phyloP scores from a whole-genome alignment of 768 basidiomycete species.

The Hypholoma sublateritium region DNA sequence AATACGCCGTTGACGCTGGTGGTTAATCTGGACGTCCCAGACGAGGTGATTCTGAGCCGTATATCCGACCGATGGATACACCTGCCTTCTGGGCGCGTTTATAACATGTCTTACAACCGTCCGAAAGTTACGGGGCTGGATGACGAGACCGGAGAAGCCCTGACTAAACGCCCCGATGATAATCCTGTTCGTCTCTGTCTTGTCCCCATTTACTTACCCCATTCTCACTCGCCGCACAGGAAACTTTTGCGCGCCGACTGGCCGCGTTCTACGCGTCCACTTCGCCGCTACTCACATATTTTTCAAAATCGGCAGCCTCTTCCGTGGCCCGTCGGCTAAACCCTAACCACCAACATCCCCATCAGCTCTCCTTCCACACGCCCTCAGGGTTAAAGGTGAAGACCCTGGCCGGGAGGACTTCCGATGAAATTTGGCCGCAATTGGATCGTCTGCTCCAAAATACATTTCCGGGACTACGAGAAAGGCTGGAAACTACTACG shows the following conservation, averaged over 20 bases:
- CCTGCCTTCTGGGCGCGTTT: conserved; percentile 83
- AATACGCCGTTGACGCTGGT: conserved; percentile 73
- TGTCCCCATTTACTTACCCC: conserved; percentile 1
- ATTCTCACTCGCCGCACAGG: conserved; percentile 40
- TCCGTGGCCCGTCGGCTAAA: conserved; percentile 23
- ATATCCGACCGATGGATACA: conserved; percentile 93
- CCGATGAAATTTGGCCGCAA: conserved; percentile 89
- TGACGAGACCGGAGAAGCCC: conserved; percentile 83
- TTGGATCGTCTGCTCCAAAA: conserved; percentile 61
- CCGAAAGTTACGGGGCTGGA: conserved; percentile 80
- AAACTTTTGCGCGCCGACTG: conserved; percentile 75
- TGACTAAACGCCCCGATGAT: conserved; percentile 89
- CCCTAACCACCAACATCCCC: conserved; percentile 46
- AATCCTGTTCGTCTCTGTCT: conserved; percentile 61
- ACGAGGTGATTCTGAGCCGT: conserved; percentile 79
- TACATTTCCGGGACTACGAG: conserved; percentile 58
- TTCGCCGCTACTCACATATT: conserved; percentile 78
- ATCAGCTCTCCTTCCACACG: conserved; percentile 48
- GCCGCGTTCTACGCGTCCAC: conserved; percentile 78
- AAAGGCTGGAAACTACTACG: conserved; percentile 42
- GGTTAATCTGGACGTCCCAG: conserved; percentile 86
- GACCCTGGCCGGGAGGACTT: conserved; percentile 70
- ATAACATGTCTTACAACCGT: conserved; percentile 86
- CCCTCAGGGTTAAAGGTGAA: conserved; percentile 51
- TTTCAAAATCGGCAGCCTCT: conserved; percentile 36